Evolutionary conservation across 768 basidiomycete genomes (phyloP), one percentile per base, ranked within the genome.

Genomic region (Cantharellus anzutake): DNA sequence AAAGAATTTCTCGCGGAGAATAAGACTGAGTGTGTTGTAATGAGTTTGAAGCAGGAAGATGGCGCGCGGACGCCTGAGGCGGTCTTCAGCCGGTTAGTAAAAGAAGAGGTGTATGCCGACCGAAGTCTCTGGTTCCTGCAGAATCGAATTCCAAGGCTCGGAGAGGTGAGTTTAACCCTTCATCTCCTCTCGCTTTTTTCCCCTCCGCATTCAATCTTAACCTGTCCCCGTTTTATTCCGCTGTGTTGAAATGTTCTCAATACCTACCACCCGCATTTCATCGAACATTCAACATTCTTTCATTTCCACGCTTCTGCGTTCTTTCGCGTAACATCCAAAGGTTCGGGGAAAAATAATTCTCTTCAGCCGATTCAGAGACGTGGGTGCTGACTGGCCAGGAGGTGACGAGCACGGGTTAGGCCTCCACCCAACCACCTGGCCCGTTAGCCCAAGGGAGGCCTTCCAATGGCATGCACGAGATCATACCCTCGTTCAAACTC

Each of bases 1-100:
- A 74, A 81, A 64, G 63, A 70, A 2, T 94, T 86, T 70, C 78
- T 93, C 42, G 75, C 76, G 4, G 73, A 77, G 0, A 74, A 80
- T 0, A 64, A 65, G 2, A 75, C 73, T 38, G 92, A 94, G 69
- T 85, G 85, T 0, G 68, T 96, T 41, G 78, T 96, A 38, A 80
- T 93, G 73, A 91, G 83, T 14, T 78, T 97, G 67, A 93, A 94
- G 69, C 86, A 93, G 67, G 92, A 97, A 68, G 84, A 74, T 60
- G 67, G 34, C 5, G 40, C 73, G 3, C 69, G 65, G 20, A 74
- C 76, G 0, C 72, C 78, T 2, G 67, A 73, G 0, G 64, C 69
- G 1, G 60, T 71, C 3, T 91, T 93, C 69, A 85, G 86, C 2
- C 64, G 69, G 39, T 70, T 81, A 5, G 84, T 92, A 4, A 78